Evolutionary conservation across 192 early-diverging fungal species (phyloP), one percentile per base, ranked within the genome.

Genomic region (Podila verticillata): DNA sequence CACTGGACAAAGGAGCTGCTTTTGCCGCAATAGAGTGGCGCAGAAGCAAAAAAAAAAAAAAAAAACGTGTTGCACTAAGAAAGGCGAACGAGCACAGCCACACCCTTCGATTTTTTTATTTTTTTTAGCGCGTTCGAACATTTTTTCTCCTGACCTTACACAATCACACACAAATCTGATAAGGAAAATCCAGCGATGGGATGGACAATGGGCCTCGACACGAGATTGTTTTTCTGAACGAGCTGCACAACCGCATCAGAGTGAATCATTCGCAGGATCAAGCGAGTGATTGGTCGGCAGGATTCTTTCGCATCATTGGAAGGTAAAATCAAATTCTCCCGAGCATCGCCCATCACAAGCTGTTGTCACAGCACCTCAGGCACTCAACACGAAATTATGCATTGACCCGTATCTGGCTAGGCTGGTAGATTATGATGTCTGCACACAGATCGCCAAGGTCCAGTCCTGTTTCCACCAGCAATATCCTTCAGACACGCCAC

Each of bases 151-250:
- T 22, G 8, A 19, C 17, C 7, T 54, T n/a, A 54, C 6, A 54
- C 22, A 4, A 5, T 26, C 24, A 24, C 24, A 54, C 39, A 54
- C 51, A 54, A 8, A n/a, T 54, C 51, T 22, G 2, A 24, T 7
- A 54, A 5, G 20, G 51, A 54, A 24, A n/a, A n/a, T n/a, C 51
- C 39, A 15, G 39, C 12, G 2, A 54, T 54, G 51, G 51, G n/a
- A 54, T 54, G 51, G 51, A 54, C 51, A 54, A 22, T 54, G 51
- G 51, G 51, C 51, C 51, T 54, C 20, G 51, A 54, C 22, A 54
- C 51, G 51, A 54, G 7, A 54, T 54, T 54, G 51, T 54, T n/a
- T 54, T 54, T 54, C 22, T 54, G 24, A 54, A 7, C 51, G 51
- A 54, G 8, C 22, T 54, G 51, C 51, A 54, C 51, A 6, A 22